Percentiles rank a stretch among this genome's conserved stretches.
Conservation (phyloP, 345 rosid genomes). For the Capsella bursapastoris region DNA sequence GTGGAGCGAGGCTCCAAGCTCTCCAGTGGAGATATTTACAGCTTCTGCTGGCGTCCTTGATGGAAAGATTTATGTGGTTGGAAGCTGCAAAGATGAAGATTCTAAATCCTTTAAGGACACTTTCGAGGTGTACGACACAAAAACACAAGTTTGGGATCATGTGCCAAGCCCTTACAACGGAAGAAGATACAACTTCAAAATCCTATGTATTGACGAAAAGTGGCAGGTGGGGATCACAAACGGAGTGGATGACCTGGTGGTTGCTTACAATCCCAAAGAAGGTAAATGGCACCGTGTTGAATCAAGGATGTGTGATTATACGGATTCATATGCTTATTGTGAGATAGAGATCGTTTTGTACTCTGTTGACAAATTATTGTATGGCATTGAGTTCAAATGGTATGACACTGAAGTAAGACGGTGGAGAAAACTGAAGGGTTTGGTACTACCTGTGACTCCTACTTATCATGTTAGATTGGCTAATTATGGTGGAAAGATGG, state of each 20-base stretch:
- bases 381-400: background rate
- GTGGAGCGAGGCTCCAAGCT: conserved; percentile 16
- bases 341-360: background rate
- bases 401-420: background rate
- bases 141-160: background rate
- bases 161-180: background rate
- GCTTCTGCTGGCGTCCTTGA: background rate
- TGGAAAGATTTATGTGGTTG: background rate
- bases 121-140: background rate
- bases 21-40: background rate
- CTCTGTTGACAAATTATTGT: background rate
- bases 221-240: background rate
- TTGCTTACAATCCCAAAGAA: background rate
- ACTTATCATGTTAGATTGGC: background rate
- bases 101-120: background rate
- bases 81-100: background rate
- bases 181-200: background rate
- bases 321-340: background rate
- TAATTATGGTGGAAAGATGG: background rate
- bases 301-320: background rate
- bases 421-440: background rate
- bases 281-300: background rate
- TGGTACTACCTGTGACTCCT: background rate
- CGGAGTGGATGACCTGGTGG: background rate
- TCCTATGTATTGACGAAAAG: background rate